These are phyloP conservation scores for Corynascus novoguineensis DNA, from an alignment of 495 filamentous ascomycete species.

Conservation along the genomic window DNA sequence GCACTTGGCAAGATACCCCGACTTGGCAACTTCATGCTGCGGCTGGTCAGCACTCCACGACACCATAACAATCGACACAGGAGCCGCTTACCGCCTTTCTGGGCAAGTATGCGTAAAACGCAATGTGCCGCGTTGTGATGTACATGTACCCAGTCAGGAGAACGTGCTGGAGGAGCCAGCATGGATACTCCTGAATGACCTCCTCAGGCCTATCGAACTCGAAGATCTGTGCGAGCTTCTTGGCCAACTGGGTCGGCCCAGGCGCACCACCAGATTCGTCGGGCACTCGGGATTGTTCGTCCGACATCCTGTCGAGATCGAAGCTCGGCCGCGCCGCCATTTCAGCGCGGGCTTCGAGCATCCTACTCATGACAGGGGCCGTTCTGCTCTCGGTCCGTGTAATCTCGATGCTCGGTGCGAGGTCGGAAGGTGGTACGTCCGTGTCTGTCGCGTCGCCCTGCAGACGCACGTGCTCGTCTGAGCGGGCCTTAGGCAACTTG, in stretches of 20 bases:
- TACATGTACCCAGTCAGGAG: constrained; percentile 95
- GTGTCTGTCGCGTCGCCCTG: constrained; percentile 10
- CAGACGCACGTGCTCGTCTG: constrained; percentile 13
- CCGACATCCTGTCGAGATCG: constrained; percentile 41
- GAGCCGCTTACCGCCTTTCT: constrained; percentile 67
- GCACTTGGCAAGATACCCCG: constrained; percentile 83
- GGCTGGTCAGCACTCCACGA: constrained; percentile 24
- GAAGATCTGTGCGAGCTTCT: constrained; percentile 81
- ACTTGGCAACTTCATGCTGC: constrained; percentile 72
- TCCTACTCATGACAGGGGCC: constrained; percentile 74
- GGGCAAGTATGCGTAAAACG: constrained; percentile 94
- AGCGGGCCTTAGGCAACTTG: constrained; percentile 27
- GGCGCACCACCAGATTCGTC: constrained; percentile 28
- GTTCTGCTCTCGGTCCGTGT: constrained; percentile 33
- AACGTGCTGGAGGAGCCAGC: constrained; percentile 89
- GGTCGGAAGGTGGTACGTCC: constrained; percentile 4
- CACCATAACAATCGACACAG: background rate
- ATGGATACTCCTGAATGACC: constrained; percentile 88
- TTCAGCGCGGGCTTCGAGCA: constrained; percentile 73
- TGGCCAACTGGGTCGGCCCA: constrained; percentile 51
- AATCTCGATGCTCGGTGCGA: constrained; percentile 28
- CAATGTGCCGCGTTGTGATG: constrained; percentile 87
- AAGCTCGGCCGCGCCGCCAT: constrained; percentile 52
- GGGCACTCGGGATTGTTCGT: constrained; percentile 24
- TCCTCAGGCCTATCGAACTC: constrained; percentile 76